Evolutionary conservation across 441 rosid genomes (phyloP).

Genomic region (Omphalea diandra): DNA sequence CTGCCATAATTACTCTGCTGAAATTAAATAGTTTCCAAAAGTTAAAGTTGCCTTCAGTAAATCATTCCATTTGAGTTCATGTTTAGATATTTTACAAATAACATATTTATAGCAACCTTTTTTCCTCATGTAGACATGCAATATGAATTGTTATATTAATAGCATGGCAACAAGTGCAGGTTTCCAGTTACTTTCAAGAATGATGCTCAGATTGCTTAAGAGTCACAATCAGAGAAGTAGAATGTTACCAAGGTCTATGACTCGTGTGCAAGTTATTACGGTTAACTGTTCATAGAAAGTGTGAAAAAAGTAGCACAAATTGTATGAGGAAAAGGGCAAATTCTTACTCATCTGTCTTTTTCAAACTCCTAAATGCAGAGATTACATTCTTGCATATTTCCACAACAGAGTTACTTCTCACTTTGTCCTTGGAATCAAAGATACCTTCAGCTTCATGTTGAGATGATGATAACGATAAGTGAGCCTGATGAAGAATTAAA

Average conservation of each 20-base stretch:
- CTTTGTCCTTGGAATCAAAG: constrained; percentile 27
- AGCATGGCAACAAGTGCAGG: neutral
- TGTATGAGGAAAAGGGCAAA: constrained; percentile 3
- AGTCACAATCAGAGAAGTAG: neutral
- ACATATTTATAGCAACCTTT: neutral
- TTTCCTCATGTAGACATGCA: neutral
- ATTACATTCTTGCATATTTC: constrained; percentile 63
- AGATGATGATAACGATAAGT: constrained; percentile 34
- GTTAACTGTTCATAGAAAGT: neutral
- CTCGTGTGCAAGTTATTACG: neutral
- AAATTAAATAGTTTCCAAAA: too few species aligned
- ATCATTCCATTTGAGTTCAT: neutral
- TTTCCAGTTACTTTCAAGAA: neutral
- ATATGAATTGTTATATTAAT: neutral
- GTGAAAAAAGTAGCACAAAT: neutral
- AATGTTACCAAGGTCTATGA: neutral
- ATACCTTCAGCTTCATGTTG: constrained; percentile 21
- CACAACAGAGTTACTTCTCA: constrained; percentile 32
- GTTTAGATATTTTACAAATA: neutral
- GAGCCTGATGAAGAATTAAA: constrained; percentile 51
- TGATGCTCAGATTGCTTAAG: neutral
- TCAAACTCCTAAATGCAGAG: constrained; percentile 55
- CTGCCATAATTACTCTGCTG: too few species aligned
- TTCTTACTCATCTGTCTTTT: constrained; percentile 52
- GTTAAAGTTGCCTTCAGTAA: too few species aligned